phyloP scores from a whole-genome alignment of 768 basidiomycete genomes.

The Lactarius vividus region DNA sequence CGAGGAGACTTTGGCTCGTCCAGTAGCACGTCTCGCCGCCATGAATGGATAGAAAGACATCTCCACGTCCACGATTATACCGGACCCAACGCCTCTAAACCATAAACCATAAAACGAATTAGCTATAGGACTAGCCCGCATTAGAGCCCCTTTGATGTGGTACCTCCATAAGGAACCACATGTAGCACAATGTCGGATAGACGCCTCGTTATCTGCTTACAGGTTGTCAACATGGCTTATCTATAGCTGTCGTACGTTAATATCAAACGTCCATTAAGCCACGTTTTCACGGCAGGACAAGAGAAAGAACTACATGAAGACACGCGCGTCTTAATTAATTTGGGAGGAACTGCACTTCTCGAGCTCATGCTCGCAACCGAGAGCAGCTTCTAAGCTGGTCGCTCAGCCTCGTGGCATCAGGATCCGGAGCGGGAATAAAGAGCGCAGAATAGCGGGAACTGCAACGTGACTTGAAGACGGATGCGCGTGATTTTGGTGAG shows the following conservation, averaged over 20 bases:
- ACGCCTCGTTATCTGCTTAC: conserved; percentile 9
- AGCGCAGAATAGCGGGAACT: background rate
- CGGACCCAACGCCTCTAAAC: background rate
- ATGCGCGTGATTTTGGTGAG: background rate
- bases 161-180: conserved; percentile 5
- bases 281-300: conserved; percentile 12
- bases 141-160: conserved; percentile 5
- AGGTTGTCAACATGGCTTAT: conserved; percentile 9
- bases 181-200: background rate
- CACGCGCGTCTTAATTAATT: background rate
- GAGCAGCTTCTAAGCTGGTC: conserved; percentile 11
- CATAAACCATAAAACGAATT: conserved; percentile 4
- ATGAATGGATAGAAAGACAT: background rate
- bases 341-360: conserved; percentile 5
- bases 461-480: conserved; percentile 5
- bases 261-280: conserved; percentile 8
- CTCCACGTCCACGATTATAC: background rate
- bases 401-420: background rate
- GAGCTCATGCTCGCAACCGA: conserved; percentile 8
- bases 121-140: conserved; percentile 14
- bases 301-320: conserved; percentile 1
- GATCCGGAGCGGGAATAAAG: conserved; percentile 16
- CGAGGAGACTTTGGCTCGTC: background rate
- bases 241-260: conserved; percentile 1
- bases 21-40: background rate